Evolutionary conservation across 164 flowering plant species (phyloP).

Genomic region (Euptelea pleiosperma): DNA sequence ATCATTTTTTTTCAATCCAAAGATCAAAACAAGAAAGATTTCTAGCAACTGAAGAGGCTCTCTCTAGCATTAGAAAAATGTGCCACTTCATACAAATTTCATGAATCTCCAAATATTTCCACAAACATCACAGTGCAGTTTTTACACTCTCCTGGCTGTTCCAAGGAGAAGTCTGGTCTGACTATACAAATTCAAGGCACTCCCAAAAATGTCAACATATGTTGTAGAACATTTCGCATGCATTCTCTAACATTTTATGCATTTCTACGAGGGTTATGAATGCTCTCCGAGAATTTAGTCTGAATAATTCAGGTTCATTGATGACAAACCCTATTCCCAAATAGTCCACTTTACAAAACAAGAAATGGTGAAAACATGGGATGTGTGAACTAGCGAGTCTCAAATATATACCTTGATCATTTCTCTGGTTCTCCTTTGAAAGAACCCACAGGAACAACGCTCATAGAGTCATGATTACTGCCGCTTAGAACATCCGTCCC

Average conservation of each 20-base stretch:
- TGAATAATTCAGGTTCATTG: neutral
- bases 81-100: too few relatives aligned
- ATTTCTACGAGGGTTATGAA: conserved; percentile 4
- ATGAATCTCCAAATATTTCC: too few relatives aligned
- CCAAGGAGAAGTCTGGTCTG: too few relatives aligned
- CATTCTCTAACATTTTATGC: neutral
- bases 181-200: too few relatives aligned
- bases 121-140: too few relatives aligned
- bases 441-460: conserved; percentile 50
- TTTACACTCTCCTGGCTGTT: too few relatives aligned
- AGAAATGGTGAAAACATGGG: neutral
- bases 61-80: too few relatives aligned
- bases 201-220: too few relatives aligned
- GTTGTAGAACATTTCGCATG: neutral
- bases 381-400: neutral
- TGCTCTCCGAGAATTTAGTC: neutral
- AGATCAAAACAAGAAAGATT: too few relatives aligned
- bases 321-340: conserved; percentile 3
- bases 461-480: conserved; percentile 38
- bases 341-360: neutral
- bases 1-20: too few relatives aligned
- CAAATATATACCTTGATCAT: conserved; percentile 12
- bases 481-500: conserved; percentile 36
- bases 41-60: too few relatives aligned
- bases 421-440: conserved; percentile 33